Conservation (phyloP, 75 land plant genomes). For the Sequoiadendron giganteum region DNA sequence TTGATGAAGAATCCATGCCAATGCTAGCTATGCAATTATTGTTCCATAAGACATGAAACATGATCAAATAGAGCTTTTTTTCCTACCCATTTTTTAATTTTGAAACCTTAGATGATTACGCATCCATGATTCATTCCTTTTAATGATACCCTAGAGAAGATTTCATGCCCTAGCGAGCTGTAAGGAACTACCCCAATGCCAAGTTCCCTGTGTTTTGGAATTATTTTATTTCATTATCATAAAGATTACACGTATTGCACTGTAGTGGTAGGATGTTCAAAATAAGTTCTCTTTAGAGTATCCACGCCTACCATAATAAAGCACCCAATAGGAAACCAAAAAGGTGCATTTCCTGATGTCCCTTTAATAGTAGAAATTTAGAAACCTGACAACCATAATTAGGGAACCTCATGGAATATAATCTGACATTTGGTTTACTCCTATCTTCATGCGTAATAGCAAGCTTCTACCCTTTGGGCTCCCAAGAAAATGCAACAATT, state of each 20-base stretch:
- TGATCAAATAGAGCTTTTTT: conserved; percentile 37
- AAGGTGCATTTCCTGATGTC: conserved; percentile 90
- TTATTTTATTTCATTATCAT: no score
- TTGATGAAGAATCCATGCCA: conserved; percentile 41
- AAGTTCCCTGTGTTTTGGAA: no score
- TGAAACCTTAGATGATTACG: conserved; percentile 27
- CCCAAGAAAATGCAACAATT: conserved; percentile 98
- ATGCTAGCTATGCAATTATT: conserved; percentile 28
- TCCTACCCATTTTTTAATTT: conserved; percentile 20
- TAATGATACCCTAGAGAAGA: no score
- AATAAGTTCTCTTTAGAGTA: no score
- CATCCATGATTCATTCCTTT: no score
- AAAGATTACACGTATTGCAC: no score
- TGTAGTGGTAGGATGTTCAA: no score
- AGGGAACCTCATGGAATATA: conserved; percentile 82
- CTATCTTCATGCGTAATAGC: conserved; percentile 94
- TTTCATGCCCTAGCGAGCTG: no score
- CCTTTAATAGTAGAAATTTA: conserved; percentile 86
- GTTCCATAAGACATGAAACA: conserved; percentile 17
- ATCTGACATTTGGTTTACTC: conserved; percentile 77
- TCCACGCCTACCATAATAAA: no score
- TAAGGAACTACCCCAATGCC: no score
- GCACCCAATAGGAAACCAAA: conserved; percentile 94
- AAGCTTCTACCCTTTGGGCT: conserved; percentile 95
- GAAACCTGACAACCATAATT: conserved; percentile 67